phyloP scores from a whole-genome alignment of 2,329 filamentous ascomycete genomes.

The Cordyceps fumosorosea region DNA sequence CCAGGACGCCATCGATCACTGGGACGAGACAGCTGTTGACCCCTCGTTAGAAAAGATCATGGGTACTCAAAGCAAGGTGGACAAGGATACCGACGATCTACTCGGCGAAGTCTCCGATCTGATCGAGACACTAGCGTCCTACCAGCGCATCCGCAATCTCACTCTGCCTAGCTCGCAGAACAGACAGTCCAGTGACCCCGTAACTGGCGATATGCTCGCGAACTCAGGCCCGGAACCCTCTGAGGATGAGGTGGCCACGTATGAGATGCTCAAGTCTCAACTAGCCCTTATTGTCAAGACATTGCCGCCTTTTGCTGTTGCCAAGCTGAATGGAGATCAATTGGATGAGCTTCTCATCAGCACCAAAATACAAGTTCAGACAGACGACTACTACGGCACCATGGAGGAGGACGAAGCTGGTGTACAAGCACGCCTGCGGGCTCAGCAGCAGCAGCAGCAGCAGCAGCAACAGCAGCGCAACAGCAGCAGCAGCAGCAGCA shows the following conservation, averaged over 20 bases:
- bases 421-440: conserved; percentile 42
- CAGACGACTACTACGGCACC: conserved; percentile 66
- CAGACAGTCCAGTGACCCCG: conserved; percentile 53
- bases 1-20: conserved; percentile 49
- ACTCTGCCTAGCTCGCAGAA: conserved; percentile 59
- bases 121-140: conserved; percentile 68
- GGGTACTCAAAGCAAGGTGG: conserved; percentile 47
- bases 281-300: conserved; percentile 66
- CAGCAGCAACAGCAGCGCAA: conserved; percentile 29
- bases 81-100: conserved; percentile 63
- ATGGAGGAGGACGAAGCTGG: conserved; percentile 77
- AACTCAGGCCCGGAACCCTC: conserved; percentile 63
- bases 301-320: conserved; percentile 77
- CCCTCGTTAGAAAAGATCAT: conserved; percentile 49
- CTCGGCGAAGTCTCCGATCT: conserved; percentile 68
- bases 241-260: conserved; percentile 53
- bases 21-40: conserved; percentile 52
- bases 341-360: conserved; percentile 78
- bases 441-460: conserved; percentile 25
- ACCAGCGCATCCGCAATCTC: conserved; percentile 72
- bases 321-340: conserved; percentile 79
- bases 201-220: conserved; percentile 60
- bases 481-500: conserved; percentile 26
- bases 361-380: conserved; percentile 67
- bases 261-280: conserved; percentile 69